These are phyloP conservation scores for Coprinopsis marcescibilis DNA, from an alignment of 768 basidiomycete species.

Conservation along the genomic window DNA sequence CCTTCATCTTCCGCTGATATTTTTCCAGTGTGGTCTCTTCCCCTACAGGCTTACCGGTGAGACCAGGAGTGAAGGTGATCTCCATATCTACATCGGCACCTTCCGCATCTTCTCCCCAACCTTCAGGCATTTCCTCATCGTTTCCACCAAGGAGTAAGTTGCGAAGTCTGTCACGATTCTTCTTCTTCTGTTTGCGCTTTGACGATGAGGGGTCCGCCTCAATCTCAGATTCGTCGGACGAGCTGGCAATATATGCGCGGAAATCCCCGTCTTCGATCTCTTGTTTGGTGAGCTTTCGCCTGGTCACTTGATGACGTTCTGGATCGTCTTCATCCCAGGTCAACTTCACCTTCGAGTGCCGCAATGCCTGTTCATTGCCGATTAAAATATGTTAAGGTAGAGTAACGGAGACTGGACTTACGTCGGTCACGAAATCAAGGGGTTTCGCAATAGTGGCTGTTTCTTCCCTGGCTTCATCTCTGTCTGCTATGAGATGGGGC, in stretches of 20 bases:
- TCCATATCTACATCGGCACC: conserved; percentile 77
- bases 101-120: conserved; percentile 57
- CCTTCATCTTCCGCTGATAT: conserved; percentile 86
- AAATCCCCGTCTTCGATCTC: conserved; percentile 94
- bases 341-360: conserved; percentile 95
- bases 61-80: conserved; percentile 88
- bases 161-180: conserved; percentile 68
- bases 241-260: conserved; percentile 68
- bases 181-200: conserved; percentile 31
- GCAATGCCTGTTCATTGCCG: conserved; percentile 77
- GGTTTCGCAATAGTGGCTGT: conserved; percentile 53
- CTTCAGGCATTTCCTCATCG: conserved; percentile 72
- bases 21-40: conserved; percentile 87
- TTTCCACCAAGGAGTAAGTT: conserved; percentile 64
- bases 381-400: background rate
- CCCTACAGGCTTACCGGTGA: conserved; percentile 50
- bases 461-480: conserved; percentile 80
- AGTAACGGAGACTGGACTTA: conserved; percentile 34
- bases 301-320: conserved; percentile 73
- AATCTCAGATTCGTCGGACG: conserved; percentile 57
- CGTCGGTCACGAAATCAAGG: conserved; percentile 90
- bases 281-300: conserved; percentile 70
- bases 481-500: conserved; percentile 21
- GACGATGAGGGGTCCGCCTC: conserved; percentile 30
- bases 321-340: conserved; percentile 99